These are phyloP conservation scores for Gossypium anomalum DNA, from an alignment of 345 rosid species.

Conservation along the genomic window DNA sequence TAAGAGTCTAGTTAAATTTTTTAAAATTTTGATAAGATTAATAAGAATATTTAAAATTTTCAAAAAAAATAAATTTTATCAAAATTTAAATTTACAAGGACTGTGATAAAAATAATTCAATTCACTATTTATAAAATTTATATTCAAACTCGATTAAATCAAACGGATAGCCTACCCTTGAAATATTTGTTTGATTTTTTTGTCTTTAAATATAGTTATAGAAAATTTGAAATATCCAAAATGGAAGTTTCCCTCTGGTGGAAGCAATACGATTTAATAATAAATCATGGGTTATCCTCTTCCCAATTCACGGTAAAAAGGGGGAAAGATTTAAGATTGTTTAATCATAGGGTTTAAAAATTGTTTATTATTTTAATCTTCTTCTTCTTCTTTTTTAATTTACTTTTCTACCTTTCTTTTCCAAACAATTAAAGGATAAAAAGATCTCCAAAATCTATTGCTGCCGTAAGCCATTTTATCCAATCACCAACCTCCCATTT, in stretches of 20 bases:
- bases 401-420: too few relatives aligned
- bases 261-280: background rate
- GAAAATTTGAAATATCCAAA: background rate
- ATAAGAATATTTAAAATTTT: too few relatives aligned
- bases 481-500: background rate
- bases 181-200: background rate
- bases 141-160: too few relatives aligned
- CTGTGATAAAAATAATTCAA: too few relatives aligned
- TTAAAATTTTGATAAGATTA: too few relatives aligned
- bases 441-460: constrained; percentile 2
- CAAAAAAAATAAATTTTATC: too few relatives aligned
- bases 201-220: background rate
- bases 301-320: background rate
- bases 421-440: too few relatives aligned
- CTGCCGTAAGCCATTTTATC: constrained; percentile 7
- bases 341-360: background rate
- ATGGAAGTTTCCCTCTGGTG: background rate
- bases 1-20: too few relatives aligned
- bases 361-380: background rate
- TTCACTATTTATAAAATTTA: too few relatives aligned
- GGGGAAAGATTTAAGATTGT: background rate
- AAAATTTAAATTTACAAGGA: too few relatives aligned
- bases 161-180: too few relatives aligned
- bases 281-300: background rate
- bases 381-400: too few relatives aligned